A percentile compares a stretch with the other conserved stretches of the same genome.
Conservation (phyloP, 371 early-diverging fungal genomes). For the Fennellomyces sp. region DNA sequence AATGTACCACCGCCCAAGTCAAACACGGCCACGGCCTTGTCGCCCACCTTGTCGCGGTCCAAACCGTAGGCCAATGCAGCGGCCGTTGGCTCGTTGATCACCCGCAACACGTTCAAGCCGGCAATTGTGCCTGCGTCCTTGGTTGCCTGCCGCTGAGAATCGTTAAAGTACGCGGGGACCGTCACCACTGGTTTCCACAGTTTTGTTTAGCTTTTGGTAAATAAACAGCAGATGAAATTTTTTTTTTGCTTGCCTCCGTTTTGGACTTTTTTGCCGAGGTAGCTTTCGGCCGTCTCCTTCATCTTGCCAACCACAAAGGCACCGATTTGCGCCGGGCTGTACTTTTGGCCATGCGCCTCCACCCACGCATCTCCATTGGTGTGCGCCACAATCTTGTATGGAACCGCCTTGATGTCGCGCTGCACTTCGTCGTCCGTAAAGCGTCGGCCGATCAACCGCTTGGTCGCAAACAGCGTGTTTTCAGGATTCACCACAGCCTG, state of each 20-base stretch:
- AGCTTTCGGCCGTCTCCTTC: conserved; percentile 93
- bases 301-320: conserved; percentile 94
- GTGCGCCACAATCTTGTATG: conserved; percentile 90
- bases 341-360: conserved; percentile 87
- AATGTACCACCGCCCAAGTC: conserved; percentile 99
- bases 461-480: conserved; percentile 92
- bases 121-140: conserved; percentile 97
- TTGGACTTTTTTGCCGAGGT: conserved; percentile 78
- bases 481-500: conserved; percentile 90
- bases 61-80: conserved; percentile 97
- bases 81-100: conserved; percentile 99
- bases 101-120: conserved; percentile 93
- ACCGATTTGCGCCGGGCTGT: conserved; percentile 96
- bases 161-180: conserved; percentile 82
- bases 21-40: conserved; percentile 92
- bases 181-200: conserved; percentile 84
- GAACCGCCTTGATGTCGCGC: conserved; percentile 82
- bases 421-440: conserved; percentile 87
- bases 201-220: too few species aligned
- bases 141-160: conserved; percentile 97
- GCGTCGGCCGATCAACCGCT: conserved; percentile 95
- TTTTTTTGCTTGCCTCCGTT: conserved; percentile 89
- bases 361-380: conserved; percentile 97
- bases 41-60: conserved; percentile 72
- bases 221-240: too few species aligned